Conservation (phyloP, 768 basidiomycete genomes). For the Sarcodon sp. region DNA sequence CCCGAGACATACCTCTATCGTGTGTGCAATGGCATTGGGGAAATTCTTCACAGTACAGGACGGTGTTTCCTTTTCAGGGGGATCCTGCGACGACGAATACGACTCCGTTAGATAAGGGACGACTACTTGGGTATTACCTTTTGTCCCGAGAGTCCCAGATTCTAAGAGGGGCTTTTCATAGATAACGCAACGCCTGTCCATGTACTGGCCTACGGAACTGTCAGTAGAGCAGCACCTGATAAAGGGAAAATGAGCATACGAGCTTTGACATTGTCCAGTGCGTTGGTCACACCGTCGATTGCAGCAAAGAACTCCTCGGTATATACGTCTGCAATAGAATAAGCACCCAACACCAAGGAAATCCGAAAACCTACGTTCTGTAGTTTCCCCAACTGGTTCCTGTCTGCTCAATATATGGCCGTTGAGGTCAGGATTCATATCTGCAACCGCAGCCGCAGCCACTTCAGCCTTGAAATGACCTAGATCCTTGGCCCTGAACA, state of each 20-base stretch:
- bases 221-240: conserved; percentile 3
- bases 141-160: conserved; percentile 96
- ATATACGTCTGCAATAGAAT: conserved; percentile 52
- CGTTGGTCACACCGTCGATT: conserved; percentile 94
- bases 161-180: conserved; percentile 93
- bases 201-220: conserved; percentile 62
- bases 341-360: conserved; percentile 6
- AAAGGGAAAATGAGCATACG: conserved; percentile 36
- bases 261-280: conserved; percentile 92
- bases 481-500: conserved; percentile 92
- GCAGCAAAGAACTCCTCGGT: conserved; percentile 77
- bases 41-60: conserved; percentile 99
- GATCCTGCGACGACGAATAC: conserved; percentile 96
- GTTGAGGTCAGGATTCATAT: conserved; percentile 89
- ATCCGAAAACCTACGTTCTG: conserved; percentile 59
- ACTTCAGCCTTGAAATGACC: conserved; percentile 97
- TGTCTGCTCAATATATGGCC: conserved; percentile 84
- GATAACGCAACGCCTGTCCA: conserved; percentile 97
- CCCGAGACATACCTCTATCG: conserved; percentile 63
- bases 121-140: conserved; percentile 94
- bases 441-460: conserved; percentile 78
- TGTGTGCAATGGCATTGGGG: conserved; percentile 95
- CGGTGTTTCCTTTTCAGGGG: conserved; percentile 94
- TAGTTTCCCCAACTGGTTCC: conserved; percentile 85
- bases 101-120: conserved; percentile 92